These are phyloP conservation scores for Beauveria rudraprayagi DNA, from an alignment of 2,329 filamentous ascomycete species.

Conservation along the genomic window DNA sequence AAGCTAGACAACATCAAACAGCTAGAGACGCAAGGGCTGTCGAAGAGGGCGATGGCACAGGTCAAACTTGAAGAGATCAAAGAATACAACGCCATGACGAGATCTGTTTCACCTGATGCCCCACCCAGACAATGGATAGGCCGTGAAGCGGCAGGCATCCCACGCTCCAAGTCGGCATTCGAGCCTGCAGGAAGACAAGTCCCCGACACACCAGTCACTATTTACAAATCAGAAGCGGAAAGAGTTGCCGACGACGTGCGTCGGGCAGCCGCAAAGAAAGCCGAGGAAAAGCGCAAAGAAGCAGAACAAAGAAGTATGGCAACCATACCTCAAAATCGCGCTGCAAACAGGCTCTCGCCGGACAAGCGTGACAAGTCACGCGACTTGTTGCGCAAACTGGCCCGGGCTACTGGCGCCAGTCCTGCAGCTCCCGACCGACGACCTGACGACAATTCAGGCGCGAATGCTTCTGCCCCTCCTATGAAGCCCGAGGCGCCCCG, in stretches of 20 bases:
- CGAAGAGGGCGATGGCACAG: conserved; percentile 39
- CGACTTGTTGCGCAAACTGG: conserved; percentile 42
- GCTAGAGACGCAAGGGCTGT: conserved; percentile 35
- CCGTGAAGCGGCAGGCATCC: conserved; percentile 10
- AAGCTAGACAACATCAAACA: conserved; percentile 42
- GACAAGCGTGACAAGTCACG: conserved; percentile 32
- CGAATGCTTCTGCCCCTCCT: background rate
- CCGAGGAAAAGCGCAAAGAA: conserved; percentile 4
- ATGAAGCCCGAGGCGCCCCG: background rate
- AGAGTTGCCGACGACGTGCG: conserved; percentile 2
- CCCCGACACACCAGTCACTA: conserved; percentile 33
- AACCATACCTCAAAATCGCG: background rate
- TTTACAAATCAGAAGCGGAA: conserved; percentile 23
- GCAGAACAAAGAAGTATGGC: background rate
- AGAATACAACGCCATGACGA: conserved; percentile 38
- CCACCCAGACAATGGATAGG: background rate
- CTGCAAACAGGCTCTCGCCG: conserved; percentile 14
- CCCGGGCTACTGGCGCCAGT: conserved; percentile 39
- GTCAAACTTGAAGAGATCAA: conserved; percentile 45
- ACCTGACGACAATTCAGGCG: background rate
- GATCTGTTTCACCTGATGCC: conserved; percentile 36
- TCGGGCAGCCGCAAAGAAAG: background rate
- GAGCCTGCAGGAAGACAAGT: conserved; percentile 25
- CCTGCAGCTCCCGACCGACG: conserved; percentile 26
- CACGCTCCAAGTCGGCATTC: conserved; percentile 19